A percentile compares a stretch with the other conserved stretches of the same genome.
These are phyloP conservation scores for Solanum pinnatisectum DNA, from an alignment of 257 asterid species.

Conservation along the genomic window DNA sequence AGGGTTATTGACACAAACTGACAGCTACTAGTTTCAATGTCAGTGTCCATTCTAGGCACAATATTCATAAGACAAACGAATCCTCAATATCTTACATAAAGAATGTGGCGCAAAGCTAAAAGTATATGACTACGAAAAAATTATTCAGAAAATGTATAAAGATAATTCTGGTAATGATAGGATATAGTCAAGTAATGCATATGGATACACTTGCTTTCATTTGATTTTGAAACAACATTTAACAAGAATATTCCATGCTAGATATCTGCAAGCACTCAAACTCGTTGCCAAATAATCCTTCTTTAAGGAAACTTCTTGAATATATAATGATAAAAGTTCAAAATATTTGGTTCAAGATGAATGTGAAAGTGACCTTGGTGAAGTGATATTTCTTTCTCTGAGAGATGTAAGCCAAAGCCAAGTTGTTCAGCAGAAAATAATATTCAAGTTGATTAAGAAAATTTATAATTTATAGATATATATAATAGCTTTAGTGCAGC, in stretches of 20 bases:
- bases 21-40: not conserved
- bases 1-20: not conserved
- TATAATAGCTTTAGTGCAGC: not conserved
- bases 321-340: not conserved
- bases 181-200: not conserved
- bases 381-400: not conserved
- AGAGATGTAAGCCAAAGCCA: not conserved
- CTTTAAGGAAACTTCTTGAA: not conserved
- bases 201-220: not conserved
- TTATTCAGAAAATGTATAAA: not conserved
- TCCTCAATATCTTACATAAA: not conserved
- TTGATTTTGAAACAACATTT: not conserved
- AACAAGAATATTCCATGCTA: not conserved
- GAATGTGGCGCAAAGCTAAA: not conserved
- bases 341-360: not conserved
- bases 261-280: not conserved
- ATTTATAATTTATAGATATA: not conserved
- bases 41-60: not conserved
- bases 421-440: not conserved
- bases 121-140: not conserved
- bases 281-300: not conserved
- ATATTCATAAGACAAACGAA: no score
- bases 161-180: not conserved
- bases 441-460: no score
- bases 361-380: not conserved